These are phyloP conservation scores for Aspergillus nomiae DNA, from an alignment of 2,329 filamentous ascomycete species.

Conservation along the genomic window DNA sequence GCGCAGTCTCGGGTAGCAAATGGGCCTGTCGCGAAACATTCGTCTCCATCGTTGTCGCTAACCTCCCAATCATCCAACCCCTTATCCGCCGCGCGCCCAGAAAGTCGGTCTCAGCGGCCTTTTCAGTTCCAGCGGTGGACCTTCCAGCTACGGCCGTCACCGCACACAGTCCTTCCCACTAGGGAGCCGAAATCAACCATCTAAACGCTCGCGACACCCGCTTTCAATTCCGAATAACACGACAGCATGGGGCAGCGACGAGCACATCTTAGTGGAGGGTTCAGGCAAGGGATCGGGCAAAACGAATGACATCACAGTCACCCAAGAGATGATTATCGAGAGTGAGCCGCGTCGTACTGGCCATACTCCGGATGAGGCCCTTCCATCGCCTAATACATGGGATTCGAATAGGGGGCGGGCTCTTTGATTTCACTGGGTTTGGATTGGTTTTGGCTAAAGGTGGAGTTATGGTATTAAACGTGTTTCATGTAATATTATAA, in stretches of 20 bases:
- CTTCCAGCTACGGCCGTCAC: conserved; percentile 5
- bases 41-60: conserved; percentile 44
- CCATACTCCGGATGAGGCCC: neutral
- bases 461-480: neutral
- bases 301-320: conserved; percentile 27
- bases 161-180: conserved; percentile 24
- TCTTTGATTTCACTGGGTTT: neutral
- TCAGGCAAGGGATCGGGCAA: neutral
- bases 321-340: conserved; percentile 29
- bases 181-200: conserved; percentile 16
- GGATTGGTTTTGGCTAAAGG: neutral
- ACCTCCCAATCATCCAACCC: conserved; percentile 44
- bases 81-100: conserved; percentile 27
- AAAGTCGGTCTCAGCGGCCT: conserved; percentile 30
- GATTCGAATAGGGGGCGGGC: neutral
- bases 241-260: conserved; percentile 32
- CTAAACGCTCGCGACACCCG: conserved; percentile 6
- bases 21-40: conserved; percentile 49
- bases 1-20: conserved; percentile 38
- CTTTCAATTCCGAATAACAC: conserved; percentile 5
- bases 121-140: conserved; percentile 26
- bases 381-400: neutral
- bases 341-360: conserved; percentile 17
- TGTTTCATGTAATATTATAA: neutral
- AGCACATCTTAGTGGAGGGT: conserved; percentile 24